phyloP scores from a whole-genome alignment of 768 basidiomycete genomes.

The Leucocoprinus leucothites region DNA sequence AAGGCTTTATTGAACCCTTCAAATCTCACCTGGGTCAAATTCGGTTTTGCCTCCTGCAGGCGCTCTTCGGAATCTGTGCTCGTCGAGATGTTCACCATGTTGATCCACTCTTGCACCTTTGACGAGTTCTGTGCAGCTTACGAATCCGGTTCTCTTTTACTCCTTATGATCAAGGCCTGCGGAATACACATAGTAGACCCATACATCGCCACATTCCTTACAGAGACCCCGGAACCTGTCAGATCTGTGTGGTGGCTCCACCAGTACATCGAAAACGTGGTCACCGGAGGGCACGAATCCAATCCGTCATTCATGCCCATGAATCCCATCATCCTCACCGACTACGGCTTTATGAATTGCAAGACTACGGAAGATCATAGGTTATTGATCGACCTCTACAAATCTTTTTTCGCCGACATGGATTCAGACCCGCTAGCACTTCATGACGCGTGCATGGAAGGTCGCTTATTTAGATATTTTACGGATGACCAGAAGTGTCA shows the following conservation, averaged over 20 bases:
- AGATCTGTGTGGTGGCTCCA: slow-evolving; percentile 38
- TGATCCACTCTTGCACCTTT: slow-evolving; percentile 28
- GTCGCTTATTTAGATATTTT: slow-evolving; percentile 27
- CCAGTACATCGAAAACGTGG: slow-evolving; percentile 17
- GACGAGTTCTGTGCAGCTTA: slow-evolving; percentile 31
- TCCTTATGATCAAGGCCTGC: slow-evolving; percentile 18
- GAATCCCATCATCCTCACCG: slow-evolving; percentile 13
- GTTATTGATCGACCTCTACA: slow-evolving; percentile 30
- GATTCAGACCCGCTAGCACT: slow-evolving; percentile 27
- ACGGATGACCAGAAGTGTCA: slow-evolving; percentile 12
- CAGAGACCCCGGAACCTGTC: slow-evolving; percentile 7
- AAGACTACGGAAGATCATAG: slow-evolving; percentile 20
- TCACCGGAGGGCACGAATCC: slow-evolving; percentile 8
- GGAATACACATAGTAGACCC: slow-evolving; percentile 14
- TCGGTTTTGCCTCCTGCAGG: slow-evolving; percentile 13
- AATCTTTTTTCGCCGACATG: slow-evolving; percentile 20
- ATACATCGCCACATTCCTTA: slow-evolving; percentile 23
- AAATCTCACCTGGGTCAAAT: slow-evolving; percentile 14
- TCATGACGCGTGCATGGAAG: slow-evolving; percentile 31
- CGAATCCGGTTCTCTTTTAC: slow-evolving; percentile 13
- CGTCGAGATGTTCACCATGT: slow-evolving; percentile 16
- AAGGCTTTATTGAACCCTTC: background rate
- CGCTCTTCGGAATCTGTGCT: slow-evolving; percentile 21
- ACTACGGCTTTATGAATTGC: slow-evolving; percentile 37
- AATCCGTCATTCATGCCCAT: background rate